Base-by-base conservation (phyloP, 495 filamentous ascomycete genomes). In the Penicillium paxilli region DNA sequence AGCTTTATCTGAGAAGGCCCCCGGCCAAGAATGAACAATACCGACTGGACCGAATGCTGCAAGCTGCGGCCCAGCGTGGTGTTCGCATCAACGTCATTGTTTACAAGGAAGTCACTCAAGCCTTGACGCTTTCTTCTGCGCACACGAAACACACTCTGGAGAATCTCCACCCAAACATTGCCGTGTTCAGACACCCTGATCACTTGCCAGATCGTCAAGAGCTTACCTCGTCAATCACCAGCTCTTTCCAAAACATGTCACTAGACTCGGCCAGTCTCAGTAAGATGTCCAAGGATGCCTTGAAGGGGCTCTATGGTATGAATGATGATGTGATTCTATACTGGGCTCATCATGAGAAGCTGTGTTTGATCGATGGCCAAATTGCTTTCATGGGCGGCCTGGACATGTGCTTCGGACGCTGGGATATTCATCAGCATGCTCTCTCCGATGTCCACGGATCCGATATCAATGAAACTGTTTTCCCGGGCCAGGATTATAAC, bases 311-410 rank as follows among this genome's bases (percentile, higher is more conserved):
- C 2, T 98, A 96, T 61, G 93, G 93, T 41, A 81, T 83, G 48
- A 81, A 84, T 44, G 89, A 92, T 24, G 91, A 88, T 49, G 82
- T 88, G 5, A 87, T 96, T 17, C 70, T 98, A 4, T 98, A 91
- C 69, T 98, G 92, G 92, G 92, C 93, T 1, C 93, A 98, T 58
- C 93, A 96, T 55, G 93, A 98, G 69, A 98, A 98, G 72, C 78
- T 98, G 6, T 93, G 88, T 57, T 59, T 96, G 9, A 72, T 98
- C 28, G 93, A 98, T 67, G 84, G 87, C 1, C 73, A 77, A 9
- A 80, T 85, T 57, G 92, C 89, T 17, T 98, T 98, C 65, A 98
- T 96, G 93, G 93, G 93, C 42, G 79, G 79, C 1, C 64, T 82
- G 7, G 79, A 82, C 55, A 67, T 87, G 44, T 87, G 84, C 60